phyloP scores from a whole-genome alignment of 495 filamentous ascomycete genomes.

The Penicillium cataractarum region DNA sequence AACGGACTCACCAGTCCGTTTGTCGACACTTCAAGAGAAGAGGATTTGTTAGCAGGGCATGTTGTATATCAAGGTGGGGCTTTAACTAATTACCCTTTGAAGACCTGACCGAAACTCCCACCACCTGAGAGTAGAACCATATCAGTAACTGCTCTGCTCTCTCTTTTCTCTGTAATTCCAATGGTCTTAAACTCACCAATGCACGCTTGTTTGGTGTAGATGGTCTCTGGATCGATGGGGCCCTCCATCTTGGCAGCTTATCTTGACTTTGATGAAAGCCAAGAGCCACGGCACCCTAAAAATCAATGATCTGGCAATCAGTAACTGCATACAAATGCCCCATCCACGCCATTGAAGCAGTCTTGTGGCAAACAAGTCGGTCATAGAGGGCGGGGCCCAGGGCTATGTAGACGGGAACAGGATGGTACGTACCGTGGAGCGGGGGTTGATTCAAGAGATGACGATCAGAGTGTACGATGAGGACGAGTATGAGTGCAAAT shows the following conservation, averaged over 20 bases:
- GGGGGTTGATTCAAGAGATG: neutral
- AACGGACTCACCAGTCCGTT: slow-evolving; percentile 79
- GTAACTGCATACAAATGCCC: neutral
- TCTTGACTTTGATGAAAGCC: slow-evolving; percentile 1
- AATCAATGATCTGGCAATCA: neutral
- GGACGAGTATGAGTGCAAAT: neutral
- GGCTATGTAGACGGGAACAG: neutral
- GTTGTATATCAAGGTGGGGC: neutral
- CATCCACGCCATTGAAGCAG: neutral
- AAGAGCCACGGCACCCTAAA: slow-evolving; percentile 13
- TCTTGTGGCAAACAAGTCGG: neutral
- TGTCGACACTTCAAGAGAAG: slow-evolving; percentile 66
- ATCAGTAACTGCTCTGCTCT: slow-evolving; percentile 9
- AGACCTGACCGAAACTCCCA: slow-evolving; percentile 94
- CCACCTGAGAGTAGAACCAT: slow-evolving; percentile 53
- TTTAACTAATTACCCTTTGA: slow-evolving; percentile 72
- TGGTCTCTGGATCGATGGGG: slow-evolving; percentile 74
- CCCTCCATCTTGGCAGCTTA: slow-evolving; percentile 40
- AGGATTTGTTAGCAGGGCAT: neutral
- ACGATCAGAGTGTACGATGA: neutral
- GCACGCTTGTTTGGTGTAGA: slow-evolving; percentile 92
- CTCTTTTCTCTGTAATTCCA: neutral
- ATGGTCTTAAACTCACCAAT: slow-evolving; percentile 65
- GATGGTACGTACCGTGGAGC: neutral
- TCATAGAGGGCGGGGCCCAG: neutral